Evolutionary conservation across 192 early-diverging fungal species (phyloP).

Genomic region (Geosiphon pyriformis): DNA sequence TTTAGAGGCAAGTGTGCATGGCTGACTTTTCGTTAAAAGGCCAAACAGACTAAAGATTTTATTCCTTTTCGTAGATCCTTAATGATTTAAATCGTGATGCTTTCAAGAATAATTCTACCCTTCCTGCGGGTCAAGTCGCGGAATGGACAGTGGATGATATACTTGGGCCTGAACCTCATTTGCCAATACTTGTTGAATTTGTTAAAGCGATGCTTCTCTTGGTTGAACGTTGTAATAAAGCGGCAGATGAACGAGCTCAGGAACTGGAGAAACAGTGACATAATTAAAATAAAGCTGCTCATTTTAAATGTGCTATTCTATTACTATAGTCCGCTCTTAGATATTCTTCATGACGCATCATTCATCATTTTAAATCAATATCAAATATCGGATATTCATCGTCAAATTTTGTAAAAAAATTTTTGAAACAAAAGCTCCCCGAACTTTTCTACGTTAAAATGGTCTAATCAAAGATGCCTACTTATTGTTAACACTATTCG

Average conservation of each 20-base stretch:
- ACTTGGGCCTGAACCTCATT: slow-evolving; percentile 22
- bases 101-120: slow-evolving; percentile 27
- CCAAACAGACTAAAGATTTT: background rate
- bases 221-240: slow-evolving; percentile 28
- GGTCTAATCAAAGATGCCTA: too few relatives aligned
- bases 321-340: too few relatives aligned
- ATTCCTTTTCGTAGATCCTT: slow-evolving; percentile 18
- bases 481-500: too few relatives aligned
- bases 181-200: slow-evolving; percentile 24
- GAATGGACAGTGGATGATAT: slow-evolving; percentile 36
- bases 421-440: too few relatives aligned
- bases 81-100: slow-evolving; percentile 17
- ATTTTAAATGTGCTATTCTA: too few relatives aligned
- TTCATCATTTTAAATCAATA: too few relatives aligned
- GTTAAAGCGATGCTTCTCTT: slow-evolving; percentile 33
- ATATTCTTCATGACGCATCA: too few relatives aligned
- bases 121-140: slow-evolving; percentile 28
- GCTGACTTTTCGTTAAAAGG: background rate
- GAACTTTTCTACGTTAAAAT: too few relatives aligned
- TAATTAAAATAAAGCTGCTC: background rate
- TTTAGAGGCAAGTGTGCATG: slow-evolving; percentile 25
- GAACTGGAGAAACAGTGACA: background rate
- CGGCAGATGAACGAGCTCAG: background rate
- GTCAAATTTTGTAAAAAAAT: too few relatives aligned
- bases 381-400: too few relatives aligned